A percentile compares a stretch with the other conserved stretches of the same genome.
Evolutionary conservation across 768 basidiomycete species (phyloP).

Genomic region (Pleurotus citrinopileatus): DNA sequence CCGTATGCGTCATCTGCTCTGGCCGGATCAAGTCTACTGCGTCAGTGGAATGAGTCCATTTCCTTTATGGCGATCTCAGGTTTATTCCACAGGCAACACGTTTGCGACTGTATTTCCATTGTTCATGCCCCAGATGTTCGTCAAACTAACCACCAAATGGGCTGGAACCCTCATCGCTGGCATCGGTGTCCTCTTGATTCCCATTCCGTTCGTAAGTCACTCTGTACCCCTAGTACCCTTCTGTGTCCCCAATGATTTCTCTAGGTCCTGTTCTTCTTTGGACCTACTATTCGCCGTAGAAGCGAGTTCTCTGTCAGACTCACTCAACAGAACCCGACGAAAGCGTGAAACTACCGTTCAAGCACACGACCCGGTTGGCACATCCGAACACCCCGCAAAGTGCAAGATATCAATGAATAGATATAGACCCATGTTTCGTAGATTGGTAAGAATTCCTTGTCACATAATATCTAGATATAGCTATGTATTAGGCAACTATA

Average conservation of each 20-base stretch:
- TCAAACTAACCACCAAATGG: conserved; percentile 50
- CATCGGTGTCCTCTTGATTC: conserved; percentile 43
- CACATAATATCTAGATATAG: neutral
- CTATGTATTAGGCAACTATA: neutral
- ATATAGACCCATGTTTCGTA: neutral
- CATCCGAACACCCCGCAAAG: neutral
- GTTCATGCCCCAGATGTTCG: conserved; percentile 56
- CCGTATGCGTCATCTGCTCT: conserved; percentile 61
- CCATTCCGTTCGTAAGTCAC: conserved; percentile 45
- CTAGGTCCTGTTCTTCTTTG: conserved; percentile 27
- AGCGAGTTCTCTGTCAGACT: conserved; percentile 21
- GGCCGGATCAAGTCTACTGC: conserved; percentile 56
- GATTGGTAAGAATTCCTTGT: no score
- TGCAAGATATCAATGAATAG: neutral
- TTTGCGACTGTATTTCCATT: conserved; percentile 49
- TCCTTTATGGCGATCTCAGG: neutral
- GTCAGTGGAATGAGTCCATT: conserved; percentile 28
- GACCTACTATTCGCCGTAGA: conserved; percentile 22
- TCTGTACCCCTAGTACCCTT: neutral
- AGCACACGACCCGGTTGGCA: neutral
- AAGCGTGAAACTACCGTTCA: neutral
- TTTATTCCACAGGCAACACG: conserved; percentile 34
- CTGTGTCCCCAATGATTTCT: neutral
- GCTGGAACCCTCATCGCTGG: conserved; percentile 49
- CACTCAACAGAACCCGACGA: conserved; percentile 1